These are phyloP conservation scores for Aspergillus flavus DNA, from an alignment of 2,329 filamentous ascomycete species.

Conservation along the genomic window DNA sequence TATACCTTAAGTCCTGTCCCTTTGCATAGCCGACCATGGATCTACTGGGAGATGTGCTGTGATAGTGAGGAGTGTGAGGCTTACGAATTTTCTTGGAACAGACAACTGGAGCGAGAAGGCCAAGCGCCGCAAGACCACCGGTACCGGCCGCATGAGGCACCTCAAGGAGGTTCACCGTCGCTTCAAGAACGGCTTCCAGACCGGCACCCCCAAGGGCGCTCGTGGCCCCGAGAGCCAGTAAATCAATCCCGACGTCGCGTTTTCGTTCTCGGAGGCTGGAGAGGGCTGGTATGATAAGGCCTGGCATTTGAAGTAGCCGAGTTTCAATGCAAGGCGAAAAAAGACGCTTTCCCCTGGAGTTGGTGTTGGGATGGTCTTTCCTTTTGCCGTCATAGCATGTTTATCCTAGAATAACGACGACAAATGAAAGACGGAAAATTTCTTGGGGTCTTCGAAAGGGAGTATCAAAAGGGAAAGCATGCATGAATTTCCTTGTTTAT, in stretches of 20 bases:
- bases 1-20: conserved; percentile 10
- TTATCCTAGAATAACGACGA: conserved; percentile 30
- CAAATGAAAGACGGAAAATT: conserved; percentile 31
- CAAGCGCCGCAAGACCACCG: conserved; percentile 99
- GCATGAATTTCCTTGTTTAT: conserved; percentile 44
- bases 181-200: conserved; percentile 98
- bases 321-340: conserved; percentile 38
- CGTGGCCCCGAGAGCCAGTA: conserved; percentile 62
- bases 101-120: conserved; percentile 99
- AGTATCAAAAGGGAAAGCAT: conserved; percentile 37
- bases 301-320: conserved; percentile 39
- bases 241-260: conserved; percentile 39
- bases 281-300: conserved; percentile 42
- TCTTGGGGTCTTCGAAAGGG: conserved; percentile 31
- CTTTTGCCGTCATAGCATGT: conserved; percentile 33
- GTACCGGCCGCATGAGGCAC: conserved; percentile 93
- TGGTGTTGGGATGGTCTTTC: conserved; percentile 38
- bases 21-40: conserved; percentile 16
- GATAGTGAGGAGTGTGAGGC: conserved; percentile 22
- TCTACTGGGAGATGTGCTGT: conserved; percentile 10
- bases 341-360: conserved; percentile 39
- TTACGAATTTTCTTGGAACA: conserved; percentile 49
- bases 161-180: conserved; percentile 88
- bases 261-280: conserved; percentile 43
- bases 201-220: conserved; percentile 80